Conservation (phyloP, 2,329 filamentous ascomycete genomes). For the Nemania diffusa region DNA sequence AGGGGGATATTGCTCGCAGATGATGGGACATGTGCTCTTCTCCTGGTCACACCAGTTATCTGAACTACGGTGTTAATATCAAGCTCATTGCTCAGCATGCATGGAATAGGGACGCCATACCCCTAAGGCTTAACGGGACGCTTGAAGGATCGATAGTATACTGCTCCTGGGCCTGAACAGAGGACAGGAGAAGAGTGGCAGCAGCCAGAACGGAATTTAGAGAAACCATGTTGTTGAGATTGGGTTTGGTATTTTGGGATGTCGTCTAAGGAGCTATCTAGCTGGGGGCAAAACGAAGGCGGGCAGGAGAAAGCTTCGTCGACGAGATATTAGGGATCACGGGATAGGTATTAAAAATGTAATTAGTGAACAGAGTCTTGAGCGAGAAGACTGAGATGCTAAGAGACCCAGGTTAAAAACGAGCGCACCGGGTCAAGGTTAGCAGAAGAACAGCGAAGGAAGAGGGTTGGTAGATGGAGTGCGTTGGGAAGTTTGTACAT, state of each 20-base stretch:
- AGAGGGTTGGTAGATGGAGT: conserved; percentile 26
- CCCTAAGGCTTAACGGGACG: conserved; percentile 63
- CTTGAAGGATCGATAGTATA: conserved; percentile 70
- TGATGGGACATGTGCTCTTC: conserved; percentile 72
- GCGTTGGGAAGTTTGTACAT: conserved; percentile 8
- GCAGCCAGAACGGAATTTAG: conserved; percentile 65
- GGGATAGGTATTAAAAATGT: too few species aligned
- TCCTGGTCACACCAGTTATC: conserved; percentile 72
- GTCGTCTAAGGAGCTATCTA: not conserved
- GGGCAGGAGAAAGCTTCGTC: not conserved
- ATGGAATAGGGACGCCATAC: conserved; percentile 54
- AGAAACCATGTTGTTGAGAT: conserved; percentile 60
- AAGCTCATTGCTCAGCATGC: not conserved
- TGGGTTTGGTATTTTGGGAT: not conserved
- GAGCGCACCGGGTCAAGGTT: conserved; percentile 30
- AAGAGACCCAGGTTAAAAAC: conserved; percentile 29
- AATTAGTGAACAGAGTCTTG: conserved; percentile 16
- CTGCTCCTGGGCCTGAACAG: conserved; percentile 61
- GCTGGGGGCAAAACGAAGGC: conserved; percentile 23
- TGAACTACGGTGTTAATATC: conserved; percentile 48
- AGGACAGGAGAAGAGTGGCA: conserved; percentile 62
- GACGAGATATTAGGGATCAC: conserved; percentile 27
- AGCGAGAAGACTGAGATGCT: conserved; percentile 25
- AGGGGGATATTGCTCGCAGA: conserved; percentile 71
- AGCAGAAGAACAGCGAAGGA: conserved; percentile 24